Base-by-base conservation (phyloP, 148 eudicot genomes). In the Heliosperma pusillum region DNA sequence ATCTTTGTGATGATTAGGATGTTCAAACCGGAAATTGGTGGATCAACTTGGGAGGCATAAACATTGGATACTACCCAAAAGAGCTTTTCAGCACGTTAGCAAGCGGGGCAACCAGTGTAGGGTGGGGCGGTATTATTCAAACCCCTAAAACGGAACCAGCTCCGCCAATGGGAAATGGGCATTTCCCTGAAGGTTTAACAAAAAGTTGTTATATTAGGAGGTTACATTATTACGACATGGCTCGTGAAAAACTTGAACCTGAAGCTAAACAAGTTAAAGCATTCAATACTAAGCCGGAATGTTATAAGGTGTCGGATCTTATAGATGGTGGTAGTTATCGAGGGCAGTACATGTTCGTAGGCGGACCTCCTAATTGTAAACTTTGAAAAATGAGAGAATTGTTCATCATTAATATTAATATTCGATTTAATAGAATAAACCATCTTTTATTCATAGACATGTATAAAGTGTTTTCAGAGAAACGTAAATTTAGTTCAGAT, bases 311-410 rank as follows among this genome's bases (percentile, higher is more conserved):
- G 1, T 57, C 30, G 13, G 60, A 58, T 72, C 15, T 16, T 72
- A 61, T 60, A 5, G 50, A n/a, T 11, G 30, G 66, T 40, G 15
- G 16, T 40, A 10, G 16, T 10, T 24, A 5, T 40, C 9, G 7
- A 8, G 17, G 55, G 15, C 36, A 27, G 5, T 30, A 64, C 19
- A 66, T 75, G 64, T 66, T n/a, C 29, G 16, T 66, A 10, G 78
- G 78, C n/a, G 63, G 78, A 16, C 64, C 65, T 55, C 55, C 71
- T 75, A 50, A 74, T 65, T 75, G 77, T 65, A 47, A 24, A 9
- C 16, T 19, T 30, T 71, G 52, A 59, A 5, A 42, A 7, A 8
- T 58, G 24, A 20, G 4, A 58, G 24, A 19, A 17, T 56, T 57
- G 8, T 57, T 57, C 20, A 27, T 64, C 53, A 44, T 5, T 29